phyloP scores from a whole-genome alignment of 768 basidiomycete species.

The Mycena indigotica region DNA sequence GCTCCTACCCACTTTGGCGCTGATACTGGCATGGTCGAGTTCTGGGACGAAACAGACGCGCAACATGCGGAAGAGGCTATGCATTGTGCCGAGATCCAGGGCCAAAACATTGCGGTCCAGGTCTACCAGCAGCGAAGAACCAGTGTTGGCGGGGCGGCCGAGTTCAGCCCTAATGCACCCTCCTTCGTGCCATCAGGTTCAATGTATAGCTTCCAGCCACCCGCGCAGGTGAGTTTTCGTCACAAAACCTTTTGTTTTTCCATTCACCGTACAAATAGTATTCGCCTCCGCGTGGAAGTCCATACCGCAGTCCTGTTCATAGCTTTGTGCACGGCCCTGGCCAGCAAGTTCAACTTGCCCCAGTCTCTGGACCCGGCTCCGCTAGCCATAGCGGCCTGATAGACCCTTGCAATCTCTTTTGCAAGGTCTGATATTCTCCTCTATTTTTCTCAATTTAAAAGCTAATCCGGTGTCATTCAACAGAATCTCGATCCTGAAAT shows the following conservation, averaged over 20 bases:
- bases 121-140: constrained; percentile 70
- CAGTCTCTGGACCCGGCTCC: constrained; percentile 72
- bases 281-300: constrained; percentile 66
- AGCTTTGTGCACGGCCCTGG: constrained; percentile 84
- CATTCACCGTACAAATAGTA: no score
- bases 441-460: constrained; percentile 3
- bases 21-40: constrained; percentile 80
- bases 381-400: constrained; percentile 84
- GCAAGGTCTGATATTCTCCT: constrained; percentile 58
- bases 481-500: constrained; percentile 88
- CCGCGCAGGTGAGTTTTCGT: constrained; percentile 32
- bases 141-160: constrained; percentile 48
- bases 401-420: constrained; percentile 89
- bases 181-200: constrained; percentile 74
- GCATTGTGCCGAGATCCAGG: constrained; percentile 83
- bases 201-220: constrained; percentile 65
- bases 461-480: no score
- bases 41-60: constrained; percentile 87
- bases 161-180: constrained; percentile 75
- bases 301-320: constrained; percentile 49
- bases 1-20: constrained; percentile 74
- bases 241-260: constrained; percentile 4
- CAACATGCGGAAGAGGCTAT: constrained; percentile 75
- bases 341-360: constrained; percentile 86
- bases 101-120: constrained; percentile 83